Percentiles rank a stretch among this genome's conserved stretches.
Conservation (phyloP, 345 rosid species). For the Lepidium aucheri region DNA sequence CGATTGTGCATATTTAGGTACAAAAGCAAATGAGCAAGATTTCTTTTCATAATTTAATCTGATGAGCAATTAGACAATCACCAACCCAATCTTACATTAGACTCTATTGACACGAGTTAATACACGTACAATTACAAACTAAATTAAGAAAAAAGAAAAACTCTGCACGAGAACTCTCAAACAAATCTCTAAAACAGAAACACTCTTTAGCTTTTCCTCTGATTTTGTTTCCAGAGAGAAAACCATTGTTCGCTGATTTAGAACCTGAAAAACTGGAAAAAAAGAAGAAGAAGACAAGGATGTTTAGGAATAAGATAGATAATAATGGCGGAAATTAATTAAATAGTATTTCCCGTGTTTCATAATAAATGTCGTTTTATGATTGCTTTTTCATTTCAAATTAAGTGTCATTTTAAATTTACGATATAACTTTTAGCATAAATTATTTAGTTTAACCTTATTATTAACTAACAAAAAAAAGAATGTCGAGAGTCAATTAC, state of each 20-base stretch:
- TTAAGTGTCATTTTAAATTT: too few relatives aligned
- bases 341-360: too few relatives aligned
- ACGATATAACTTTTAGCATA: too few relatives aligned
- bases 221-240: not conserved
- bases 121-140: not conserved
- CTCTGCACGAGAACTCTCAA: not conserved
- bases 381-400: too few relatives aligned
- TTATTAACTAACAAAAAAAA: too few relatives aligned
- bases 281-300: not conserved
- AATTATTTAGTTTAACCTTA: too few relatives aligned
- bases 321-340: too few relatives aligned
- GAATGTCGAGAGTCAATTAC: too few relatives aligned
- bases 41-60: not conserved
- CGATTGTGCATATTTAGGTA: not conserved
- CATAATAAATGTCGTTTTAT: too few relatives aligned
- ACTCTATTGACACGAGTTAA: not conserved
- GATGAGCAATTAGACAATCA: not conserved
- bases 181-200: not conserved
- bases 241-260: not conserved
- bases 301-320: not conserved
- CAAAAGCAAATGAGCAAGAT: not conserved
- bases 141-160: not conserved
- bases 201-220: not conserved
- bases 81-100: not conserved
- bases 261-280: constrained; percentile 18